Conservation (phyloP, 331 rosid genomes). For the Quercus phellos region DNA sequence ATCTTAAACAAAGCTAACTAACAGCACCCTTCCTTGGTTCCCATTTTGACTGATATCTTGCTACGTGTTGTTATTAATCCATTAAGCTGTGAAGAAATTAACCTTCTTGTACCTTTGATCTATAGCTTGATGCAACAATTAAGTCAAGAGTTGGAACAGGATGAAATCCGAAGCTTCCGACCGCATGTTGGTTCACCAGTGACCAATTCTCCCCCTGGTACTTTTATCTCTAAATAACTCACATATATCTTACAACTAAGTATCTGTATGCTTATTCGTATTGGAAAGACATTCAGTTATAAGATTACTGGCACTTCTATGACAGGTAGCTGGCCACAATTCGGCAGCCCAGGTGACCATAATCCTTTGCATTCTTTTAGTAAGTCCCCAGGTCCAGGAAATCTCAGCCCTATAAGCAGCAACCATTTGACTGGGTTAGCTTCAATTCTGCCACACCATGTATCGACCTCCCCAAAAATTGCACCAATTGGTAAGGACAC, state of each 20-base stretch:
- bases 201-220: slow-evolving; percentile 90
- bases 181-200: slow-evolving; percentile 80
- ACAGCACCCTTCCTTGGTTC: not conserved
- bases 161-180: slow-evolving; percentile 59
- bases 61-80: not conserved
- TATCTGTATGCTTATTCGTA: slow-evolving; percentile 9
- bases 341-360: slow-evolving; percentile 77
- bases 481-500: slow-evolving; percentile 94
- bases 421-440: slow-evolving; percentile 76
- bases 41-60: not conserved
- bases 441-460: slow-evolving; percentile 70
- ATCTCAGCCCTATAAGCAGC: slow-evolving; percentile 60
- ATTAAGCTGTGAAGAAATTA: slow-evolving; percentile 2
- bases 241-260: not conserved
- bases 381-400: slow-evolving; percentile 64
- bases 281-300: slow-evolving; percentile 12
- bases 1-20: no score
- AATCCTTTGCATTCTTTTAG: slow-evolving; percentile 57
- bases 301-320: slow-evolving; percentile 15
- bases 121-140: slow-evolving; percentile 84
- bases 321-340: slow-evolving; percentile 74
- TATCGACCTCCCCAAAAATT: slow-evolving; percentile 62
- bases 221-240: slow-evolving; percentile 11
- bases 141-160: slow-evolving; percentile 86
- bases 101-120: slow-evolving; percentile 5